A percentile compares a stretch with the other conserved stretches of the same genome.
These are phyloP conservation scores for Skeletonema potamos DNA, from an alignment of 108 stramenopile genomes.

Conservation along the genomic window DNA sequence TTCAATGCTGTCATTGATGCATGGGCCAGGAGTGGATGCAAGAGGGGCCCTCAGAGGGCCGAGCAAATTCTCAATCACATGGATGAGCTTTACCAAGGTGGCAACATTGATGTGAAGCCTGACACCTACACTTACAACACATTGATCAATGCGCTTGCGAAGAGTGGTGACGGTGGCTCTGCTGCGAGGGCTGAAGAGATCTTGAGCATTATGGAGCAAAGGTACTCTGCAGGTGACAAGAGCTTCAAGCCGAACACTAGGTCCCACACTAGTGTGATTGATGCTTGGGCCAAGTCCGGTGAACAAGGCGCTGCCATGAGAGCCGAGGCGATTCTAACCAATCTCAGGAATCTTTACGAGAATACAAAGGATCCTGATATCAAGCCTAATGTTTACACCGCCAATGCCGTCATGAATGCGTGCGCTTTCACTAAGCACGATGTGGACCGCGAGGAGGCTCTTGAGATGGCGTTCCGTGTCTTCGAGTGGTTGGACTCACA, in stretches of 20 bases:
- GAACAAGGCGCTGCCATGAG: conserved; percentile 56
- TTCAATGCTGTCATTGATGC: conserved; percentile 85
- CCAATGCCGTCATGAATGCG: conserved; percentile 66
- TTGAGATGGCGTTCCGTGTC: conserved; percentile 83
- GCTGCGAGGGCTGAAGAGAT: conserved; percentile 60
- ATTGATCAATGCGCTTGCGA: conserved; percentile 54
- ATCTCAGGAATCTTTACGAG: conserved; percentile 43
- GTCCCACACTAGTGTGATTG: conserved; percentile 57
- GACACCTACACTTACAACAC: conserved; percentile 89
- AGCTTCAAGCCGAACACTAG: conserved; percentile 54
- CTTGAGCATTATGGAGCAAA: conserved; percentile 48
- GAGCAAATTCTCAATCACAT: conserved; percentile 89
- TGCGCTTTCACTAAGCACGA: conserved; percentile 72
- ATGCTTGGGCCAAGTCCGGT: conserved; percentile 63
- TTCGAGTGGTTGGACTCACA: conserved; percentile 77
- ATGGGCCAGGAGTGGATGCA: conserved; percentile 80
- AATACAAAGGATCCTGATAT: conserved; percentile 44
- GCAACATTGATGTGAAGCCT: conserved; percentile 80
- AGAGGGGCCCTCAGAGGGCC: conserved; percentile 77
- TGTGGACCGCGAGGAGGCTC: conserved; percentile 46
- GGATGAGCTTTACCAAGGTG: conserved; percentile 82
- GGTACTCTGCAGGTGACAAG: conserved; percentile 43
- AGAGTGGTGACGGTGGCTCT: conserved; percentile 53
- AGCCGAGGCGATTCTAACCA: conserved; percentile 58
- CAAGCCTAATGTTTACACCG: conserved; percentile 56